Percentiles rank a stretch among this genome's conserved stretches.
phyloP scores from a whole-genome alignment of 176 grass and related monocot species.

The Juncus inflexus region DNA sequence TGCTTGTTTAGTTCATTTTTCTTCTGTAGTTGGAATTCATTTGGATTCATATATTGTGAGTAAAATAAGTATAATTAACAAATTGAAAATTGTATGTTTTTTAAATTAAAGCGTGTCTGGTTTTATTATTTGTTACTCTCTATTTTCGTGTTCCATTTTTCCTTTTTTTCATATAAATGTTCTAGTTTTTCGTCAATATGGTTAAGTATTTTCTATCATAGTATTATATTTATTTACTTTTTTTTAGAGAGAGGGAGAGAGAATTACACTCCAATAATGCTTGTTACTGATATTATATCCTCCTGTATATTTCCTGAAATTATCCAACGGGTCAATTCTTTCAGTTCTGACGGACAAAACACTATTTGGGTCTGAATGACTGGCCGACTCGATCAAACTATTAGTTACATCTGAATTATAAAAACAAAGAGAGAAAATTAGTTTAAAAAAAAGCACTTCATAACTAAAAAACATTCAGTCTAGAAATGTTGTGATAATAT shows the following conservation, averaged over 20 bases:
- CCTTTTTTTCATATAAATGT: too few species aligned
- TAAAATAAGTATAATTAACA: too few species aligned
- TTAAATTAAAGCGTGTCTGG: not conserved
- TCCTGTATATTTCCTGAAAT: conserved; percentile 65
- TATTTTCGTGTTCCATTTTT: too few species aligned
- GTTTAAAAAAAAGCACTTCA: conserved; percentile 23
- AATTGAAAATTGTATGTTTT: too few species aligned
- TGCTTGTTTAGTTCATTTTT: too few species aligned
- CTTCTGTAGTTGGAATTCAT: too few species aligned
- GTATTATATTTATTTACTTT: not conserved
- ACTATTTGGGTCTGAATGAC: conserved; percentile 19
- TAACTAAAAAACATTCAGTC: not conserved
- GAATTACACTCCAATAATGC: conserved; percentile 96
- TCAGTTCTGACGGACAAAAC: conserved; percentile 41
- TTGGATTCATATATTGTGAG: too few species aligned
- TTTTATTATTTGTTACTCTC: conserved; percentile 8
- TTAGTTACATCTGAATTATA: conserved; percentile 26
- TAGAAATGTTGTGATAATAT: too few species aligned
- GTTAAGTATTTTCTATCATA: not conserved
- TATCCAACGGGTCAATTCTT: conserved; percentile 63
- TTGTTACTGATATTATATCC: conserved; percentile 86
- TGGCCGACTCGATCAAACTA: conserved; percentile 25
- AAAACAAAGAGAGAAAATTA: conserved; percentile 20
- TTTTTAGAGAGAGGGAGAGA: conserved; percentile 21
- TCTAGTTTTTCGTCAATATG: too few species aligned